A percentile compares a stretch with the other conserved stretches of the same genome.
These are phyloP conservation scores for Boletus bicolor DNA, from an alignment of 768 basidiomycete species.

Conservation along the genomic window DNA sequence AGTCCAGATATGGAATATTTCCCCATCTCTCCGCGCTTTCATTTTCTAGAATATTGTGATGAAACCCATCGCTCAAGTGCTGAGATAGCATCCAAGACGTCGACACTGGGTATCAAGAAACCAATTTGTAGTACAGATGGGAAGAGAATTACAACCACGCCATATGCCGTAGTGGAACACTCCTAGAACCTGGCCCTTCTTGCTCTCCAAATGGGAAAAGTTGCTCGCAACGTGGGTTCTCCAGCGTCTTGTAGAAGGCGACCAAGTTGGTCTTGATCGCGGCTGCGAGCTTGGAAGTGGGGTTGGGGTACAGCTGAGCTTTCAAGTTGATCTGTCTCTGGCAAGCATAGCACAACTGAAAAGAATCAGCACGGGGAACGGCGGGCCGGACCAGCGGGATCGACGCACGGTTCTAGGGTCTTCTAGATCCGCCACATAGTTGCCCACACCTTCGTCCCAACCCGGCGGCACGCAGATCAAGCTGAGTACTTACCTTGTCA, in stretches of 20 bases:
- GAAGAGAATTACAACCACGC: not conserved
- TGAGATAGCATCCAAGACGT: not conserved
- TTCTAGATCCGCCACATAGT: slow-evolving; percentile 12
- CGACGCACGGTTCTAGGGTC: slow-evolving; percentile 16
- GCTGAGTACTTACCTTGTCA: not conserved
- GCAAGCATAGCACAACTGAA: slow-evolving; percentile 19
- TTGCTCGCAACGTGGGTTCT: slow-evolving; percentile 11
- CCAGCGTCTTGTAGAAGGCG: slow-evolving; percentile 12
- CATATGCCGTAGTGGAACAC: too few species aligned
- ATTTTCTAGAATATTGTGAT: not conserved
- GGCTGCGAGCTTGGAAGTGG: slow-evolving; percentile 13
- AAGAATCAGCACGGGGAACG: not conserved
- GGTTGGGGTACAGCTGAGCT: slow-evolving; percentile 21
- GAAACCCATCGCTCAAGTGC: not conserved
- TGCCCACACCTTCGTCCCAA: slow-evolving; percentile 16
- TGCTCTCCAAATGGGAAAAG: slow-evolving; percentile 18
- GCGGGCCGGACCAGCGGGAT: not conserved
- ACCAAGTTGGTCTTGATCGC: slow-evolving; percentile 24
- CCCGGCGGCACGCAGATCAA: slow-evolving; percentile 13
- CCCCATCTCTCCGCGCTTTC: too few species aligned
- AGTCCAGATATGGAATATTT: too few species aligned
- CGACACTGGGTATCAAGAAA: not conserved
- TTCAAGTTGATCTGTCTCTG: slow-evolving; percentile 22
- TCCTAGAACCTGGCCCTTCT: not conserved
- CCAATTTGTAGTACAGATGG: not conserved